A percentile compares a stretch with the other conserved stretches of the same genome.
These are phyloP conservation scores for Polyporus arcularius DNA, from an alignment of 768 basidiomycete genomes.

Conservation along the genomic window DNA sequence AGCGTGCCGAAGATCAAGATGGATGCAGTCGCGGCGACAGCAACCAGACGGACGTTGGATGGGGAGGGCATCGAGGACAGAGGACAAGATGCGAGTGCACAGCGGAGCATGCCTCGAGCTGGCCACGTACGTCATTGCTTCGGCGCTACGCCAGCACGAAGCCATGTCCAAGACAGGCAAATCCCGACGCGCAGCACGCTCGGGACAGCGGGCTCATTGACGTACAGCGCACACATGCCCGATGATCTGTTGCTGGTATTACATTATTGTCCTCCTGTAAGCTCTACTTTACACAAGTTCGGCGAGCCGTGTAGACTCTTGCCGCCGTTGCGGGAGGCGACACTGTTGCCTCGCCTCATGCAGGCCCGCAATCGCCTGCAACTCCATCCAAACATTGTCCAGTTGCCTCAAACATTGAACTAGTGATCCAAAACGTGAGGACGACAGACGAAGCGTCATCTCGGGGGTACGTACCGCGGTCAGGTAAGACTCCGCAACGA, in stretches of 20 bases:
- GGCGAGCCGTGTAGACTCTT: not conserved
- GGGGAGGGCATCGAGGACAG: not conserved
- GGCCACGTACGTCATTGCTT: conserved; percentile 1
- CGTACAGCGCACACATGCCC: not conserved
- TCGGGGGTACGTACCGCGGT: conserved; percentile 63
- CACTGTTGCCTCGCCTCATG: not conserved
- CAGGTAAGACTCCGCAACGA: conserved; percentile 95
- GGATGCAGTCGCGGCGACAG: conserved; percentile 44
- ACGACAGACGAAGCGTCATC: not conserved
- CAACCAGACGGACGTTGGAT: conserved; percentile 9
- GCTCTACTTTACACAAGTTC: conserved; percentile 7
- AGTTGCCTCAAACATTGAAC: conserved; percentile 10
- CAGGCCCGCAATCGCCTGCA: not conserved
- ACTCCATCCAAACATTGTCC: not conserved
- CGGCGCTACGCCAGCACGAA: not conserved
- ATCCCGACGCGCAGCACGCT: not conserved
- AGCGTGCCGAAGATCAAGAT: conserved; percentile 61
- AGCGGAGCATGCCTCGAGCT: not conserved
- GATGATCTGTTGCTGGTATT: conserved; percentile 6
- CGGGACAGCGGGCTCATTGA: not conserved
- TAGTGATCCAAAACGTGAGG: not conserved
- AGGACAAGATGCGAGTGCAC: not conserved
- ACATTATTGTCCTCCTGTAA: conserved; percentile 16
- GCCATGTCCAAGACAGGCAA: not conserved
- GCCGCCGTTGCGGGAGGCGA: not conserved